phyloP scores from a whole-genome alignment of 768 basidiomycete genomes.

The Suillus subalutaceus region DNA sequence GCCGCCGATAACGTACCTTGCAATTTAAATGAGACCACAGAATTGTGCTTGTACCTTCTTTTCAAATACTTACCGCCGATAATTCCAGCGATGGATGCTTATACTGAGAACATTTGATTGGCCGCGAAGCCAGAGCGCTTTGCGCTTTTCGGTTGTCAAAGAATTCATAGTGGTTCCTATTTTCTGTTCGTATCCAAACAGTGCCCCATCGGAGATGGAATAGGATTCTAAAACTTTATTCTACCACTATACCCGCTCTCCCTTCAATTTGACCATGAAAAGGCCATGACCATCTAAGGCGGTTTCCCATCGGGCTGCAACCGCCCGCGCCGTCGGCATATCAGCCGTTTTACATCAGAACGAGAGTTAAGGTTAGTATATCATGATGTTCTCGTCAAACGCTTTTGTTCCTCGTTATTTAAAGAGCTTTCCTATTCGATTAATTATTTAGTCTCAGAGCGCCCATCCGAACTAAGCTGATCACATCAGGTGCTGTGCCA shows the following conservation, averaged over 20 bases:
- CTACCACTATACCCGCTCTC: constrained; percentile 17
- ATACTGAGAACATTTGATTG: background rate
- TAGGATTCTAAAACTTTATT: constrained; percentile 36
- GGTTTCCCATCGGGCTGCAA: constrained; percentile 29
- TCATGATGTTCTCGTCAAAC: constrained; percentile 21
- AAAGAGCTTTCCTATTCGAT: constrained; percentile 22
- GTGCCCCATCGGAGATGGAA: constrained; percentile 12
- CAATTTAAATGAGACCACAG: background rate
- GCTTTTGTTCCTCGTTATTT: constrained; percentile 28
- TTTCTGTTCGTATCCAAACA: constrained; percentile 9
- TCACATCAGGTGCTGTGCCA: constrained; percentile 6
- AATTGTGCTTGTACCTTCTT: background rate
- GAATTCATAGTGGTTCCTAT: background rate
- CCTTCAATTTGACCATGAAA: constrained; percentile 24
- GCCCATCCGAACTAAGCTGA: constrained; percentile 7
- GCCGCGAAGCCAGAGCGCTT: constrained; percentile 4
- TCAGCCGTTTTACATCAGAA: constrained; percentile 38
- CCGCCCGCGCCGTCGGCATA: constrained; percentile 19
- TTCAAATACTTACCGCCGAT: constrained; percentile 1
- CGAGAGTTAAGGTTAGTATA: constrained; percentile 32
- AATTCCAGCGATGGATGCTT: background rate
- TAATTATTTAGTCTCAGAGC: constrained; percentile 5
- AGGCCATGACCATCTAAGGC: constrained; percentile 22
- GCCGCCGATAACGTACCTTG: constrained; percentile 5
- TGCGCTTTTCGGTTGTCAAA: background rate